Conservation (phyloP, 345 rosid species). For the Rhizophora mangle region DNA sequence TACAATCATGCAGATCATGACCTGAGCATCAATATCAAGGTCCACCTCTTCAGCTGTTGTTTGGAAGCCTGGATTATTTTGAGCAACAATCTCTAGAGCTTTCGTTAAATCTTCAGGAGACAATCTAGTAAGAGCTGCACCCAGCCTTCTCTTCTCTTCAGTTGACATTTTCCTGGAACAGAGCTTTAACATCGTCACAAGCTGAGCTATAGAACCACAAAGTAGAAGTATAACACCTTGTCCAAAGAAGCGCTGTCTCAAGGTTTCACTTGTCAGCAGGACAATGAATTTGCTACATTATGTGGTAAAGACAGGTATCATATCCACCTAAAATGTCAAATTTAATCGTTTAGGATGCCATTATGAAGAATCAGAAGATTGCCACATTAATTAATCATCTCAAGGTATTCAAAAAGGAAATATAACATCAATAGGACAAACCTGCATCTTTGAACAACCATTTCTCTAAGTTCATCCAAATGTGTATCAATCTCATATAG, state of each 20-base stretch:
- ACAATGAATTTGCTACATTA: not conserved
- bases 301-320: not conserved
- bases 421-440: constrained; percentile 17
- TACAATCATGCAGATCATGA: constrained; percentile 9
- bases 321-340: not conserved
- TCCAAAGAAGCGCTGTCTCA: not conserved
- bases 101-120: constrained; percentile 75
- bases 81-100: constrained; percentile 82
- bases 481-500: constrained; percentile 62
- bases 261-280: not conserved
- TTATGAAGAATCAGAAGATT: not conserved
- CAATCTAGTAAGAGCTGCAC: constrained; percentile 56
- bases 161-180: constrained; percentile 58
- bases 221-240: not conserved
- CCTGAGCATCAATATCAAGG: constrained; percentile 86
- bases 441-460: constrained; percentile 83
- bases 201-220: not conserved
- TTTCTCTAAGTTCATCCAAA: constrained; percentile 70
- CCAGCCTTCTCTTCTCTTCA: constrained; percentile 79
- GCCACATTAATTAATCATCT: no score
- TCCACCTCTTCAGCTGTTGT: constrained; percentile 71
- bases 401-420: not conserved
- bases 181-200: constrained; percentile 1
- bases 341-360: not conserved
- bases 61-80: constrained; percentile 59